A percentile compares a stretch with the other conserved stretches of the same genome.
phyloP scores from a whole-genome alignment of 805 yeast species.

The Allodekkera sacchari region DNA sequence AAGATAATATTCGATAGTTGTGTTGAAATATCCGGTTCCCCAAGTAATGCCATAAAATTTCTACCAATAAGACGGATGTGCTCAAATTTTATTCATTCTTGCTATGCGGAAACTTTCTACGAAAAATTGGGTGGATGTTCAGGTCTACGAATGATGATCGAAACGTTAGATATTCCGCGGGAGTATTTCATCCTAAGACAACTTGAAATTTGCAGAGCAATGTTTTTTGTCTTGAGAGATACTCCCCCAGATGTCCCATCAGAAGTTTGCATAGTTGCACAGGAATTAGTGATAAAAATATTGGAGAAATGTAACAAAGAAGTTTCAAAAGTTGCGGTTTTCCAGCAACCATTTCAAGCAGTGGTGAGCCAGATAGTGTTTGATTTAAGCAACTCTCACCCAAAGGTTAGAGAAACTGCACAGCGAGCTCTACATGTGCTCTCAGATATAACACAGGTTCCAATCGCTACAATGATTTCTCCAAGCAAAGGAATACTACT shows the following conservation, averaged over 20 bases:
- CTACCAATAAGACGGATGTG: slow-evolving; percentile 72
- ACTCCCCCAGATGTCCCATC: slow-evolving; percentile 83
- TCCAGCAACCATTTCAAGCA: slow-evolving; percentile 69
- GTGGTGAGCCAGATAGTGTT: slow-evolving; percentile 84
- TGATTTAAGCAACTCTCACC: slow-evolving; percentile 85
- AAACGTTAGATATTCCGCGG: slow-evolving; percentile 58
- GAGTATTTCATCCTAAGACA: slow-evolving; percentile 72
- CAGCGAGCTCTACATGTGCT: slow-evolving; percentile 60
- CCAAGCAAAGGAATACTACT: slow-evolving; percentile 77
- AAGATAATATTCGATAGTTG: slow-evolving; percentile 55
- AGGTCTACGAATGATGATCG: slow-evolving; percentile 69
- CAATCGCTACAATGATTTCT: slow-evolving; percentile 66
- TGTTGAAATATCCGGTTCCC: slow-evolving; percentile 55
- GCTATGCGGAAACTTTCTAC: slow-evolving; percentile 84
- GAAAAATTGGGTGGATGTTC: slow-evolving; percentile 82
- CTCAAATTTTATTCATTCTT: slow-evolving; percentile 78
- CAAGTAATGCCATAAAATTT: slow-evolving; percentile 57
- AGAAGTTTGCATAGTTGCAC: slow-evolving; percentile 66
- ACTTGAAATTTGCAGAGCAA: slow-evolving; percentile 75
- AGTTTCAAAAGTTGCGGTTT: slow-evolving; percentile 51
- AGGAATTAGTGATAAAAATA: slow-evolving; percentile 53
- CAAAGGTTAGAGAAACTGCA: slow-evolving; percentile 73
- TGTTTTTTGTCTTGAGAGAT: slow-evolving; percentile 85
- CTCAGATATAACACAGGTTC: slow-evolving; percentile 60
- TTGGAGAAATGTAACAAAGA: slow-evolving; percentile 58